A percentile compares a stretch with the other conserved stretches of the same genome.
These are phyloP conservation scores for Collybia sp. DNA, from an alignment of 768 basidiomycete genomes.

Conservation along the genomic window DNA sequence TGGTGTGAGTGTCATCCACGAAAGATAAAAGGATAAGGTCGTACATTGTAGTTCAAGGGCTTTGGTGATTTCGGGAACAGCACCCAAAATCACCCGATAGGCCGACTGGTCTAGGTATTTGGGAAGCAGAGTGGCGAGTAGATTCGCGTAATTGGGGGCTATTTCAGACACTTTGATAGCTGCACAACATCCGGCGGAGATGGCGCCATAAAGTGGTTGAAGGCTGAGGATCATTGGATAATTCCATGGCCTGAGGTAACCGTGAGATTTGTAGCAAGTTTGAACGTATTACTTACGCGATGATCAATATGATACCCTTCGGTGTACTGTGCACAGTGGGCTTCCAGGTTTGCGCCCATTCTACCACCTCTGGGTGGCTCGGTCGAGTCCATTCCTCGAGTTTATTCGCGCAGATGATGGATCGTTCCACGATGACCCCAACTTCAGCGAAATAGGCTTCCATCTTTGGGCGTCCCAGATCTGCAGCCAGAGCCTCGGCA, in stretches of 20 bases:
- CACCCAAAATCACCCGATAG: constrained; percentile 57
- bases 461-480: constrained; percentile 44
- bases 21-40: constrained; percentile 3
- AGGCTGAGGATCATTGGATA: constrained; percentile 55
- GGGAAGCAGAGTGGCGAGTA: constrained; percentile 51
- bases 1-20: neutral
- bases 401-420: constrained; percentile 37
- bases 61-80: constrained; percentile 48
- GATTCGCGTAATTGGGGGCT: constrained; percentile 38
- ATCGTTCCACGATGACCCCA: constrained; percentile 33
- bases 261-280: neutral
- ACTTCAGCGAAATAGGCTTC: constrained; percentile 43
- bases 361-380: constrained; percentile 30
- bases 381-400: constrained; percentile 57
- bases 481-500: constrained; percentile 39
- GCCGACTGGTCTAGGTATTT: constrained; percentile 44
- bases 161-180: constrained; percentile 68
- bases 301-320: constrained; percentile 59
- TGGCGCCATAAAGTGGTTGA: constrained; percentile 63
- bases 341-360: constrained; percentile 46
- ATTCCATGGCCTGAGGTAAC: constrained; percentile 53
- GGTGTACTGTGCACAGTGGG: constrained; percentile 50
- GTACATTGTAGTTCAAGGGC: constrained; percentile 43
- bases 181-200: constrained; percentile 68
- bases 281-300: constrained; percentile 42